Percentiles rank a stretch among this genome's conserved stretches.
These are phyloP conservation scores for Candida verbasci DNA, from an alignment of 805 yeast genomes.

Conservation along the genomic window DNA sequence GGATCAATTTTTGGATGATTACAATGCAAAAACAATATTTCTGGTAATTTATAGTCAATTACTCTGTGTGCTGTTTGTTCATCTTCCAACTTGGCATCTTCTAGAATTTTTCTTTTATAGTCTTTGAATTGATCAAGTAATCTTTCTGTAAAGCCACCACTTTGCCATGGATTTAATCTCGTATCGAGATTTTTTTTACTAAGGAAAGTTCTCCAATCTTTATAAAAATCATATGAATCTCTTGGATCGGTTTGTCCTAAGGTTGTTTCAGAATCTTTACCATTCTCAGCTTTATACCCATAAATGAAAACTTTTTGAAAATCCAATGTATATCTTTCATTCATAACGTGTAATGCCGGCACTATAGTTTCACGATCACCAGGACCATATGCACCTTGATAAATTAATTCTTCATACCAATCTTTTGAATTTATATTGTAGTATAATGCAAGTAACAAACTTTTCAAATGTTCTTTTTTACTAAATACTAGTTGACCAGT, in stretches of 20 bases:
- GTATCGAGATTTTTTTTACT: slow-evolving; percentile 18
- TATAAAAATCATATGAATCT: slow-evolving; percentile 14
- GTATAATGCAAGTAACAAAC: slow-evolving; percentile 28
- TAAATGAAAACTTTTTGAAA: slow-evolving; percentile 13
- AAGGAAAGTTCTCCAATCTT: slow-evolving; percentile 26
- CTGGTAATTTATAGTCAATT: slow-evolving; percentile 15
- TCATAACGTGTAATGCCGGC: slow-evolving; percentile 33
- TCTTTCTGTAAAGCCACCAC: slow-evolving; percentile 19
- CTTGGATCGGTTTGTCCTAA: slow-evolving; percentile 30
- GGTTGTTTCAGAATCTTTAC: slow-evolving; percentile 21
- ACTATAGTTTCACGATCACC: slow-evolving; percentile 37
- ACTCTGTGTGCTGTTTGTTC: slow-evolving; percentile 6
- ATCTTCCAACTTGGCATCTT: slow-evolving; percentile 8
- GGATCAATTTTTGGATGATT: slow-evolving; percentile 32
- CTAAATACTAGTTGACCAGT: slow-evolving; percentile 34
- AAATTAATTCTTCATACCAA: slow-evolving; percentile 25
- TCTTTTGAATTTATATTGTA: slow-evolving; percentile 29
- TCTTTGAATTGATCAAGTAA: slow-evolving; percentile 17
- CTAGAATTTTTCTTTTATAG: slow-evolving; percentile 6
- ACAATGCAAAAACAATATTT: slow-evolving; percentile 26
- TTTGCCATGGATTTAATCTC: slow-evolving; percentile 28
- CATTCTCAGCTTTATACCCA: slow-evolving; percentile 12
- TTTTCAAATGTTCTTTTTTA: slow-evolving; percentile 27
- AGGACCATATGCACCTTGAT: slow-evolving; percentile 30
- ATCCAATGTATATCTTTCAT: slow-evolving; percentile 29